Percentiles rank a stretch among this genome's conserved stretches.
These are phyloP conservation scores for Hypholoma sublateritium DNA, from an alignment of 768 basidiomycete species.

Conservation along the genomic window DNA sequence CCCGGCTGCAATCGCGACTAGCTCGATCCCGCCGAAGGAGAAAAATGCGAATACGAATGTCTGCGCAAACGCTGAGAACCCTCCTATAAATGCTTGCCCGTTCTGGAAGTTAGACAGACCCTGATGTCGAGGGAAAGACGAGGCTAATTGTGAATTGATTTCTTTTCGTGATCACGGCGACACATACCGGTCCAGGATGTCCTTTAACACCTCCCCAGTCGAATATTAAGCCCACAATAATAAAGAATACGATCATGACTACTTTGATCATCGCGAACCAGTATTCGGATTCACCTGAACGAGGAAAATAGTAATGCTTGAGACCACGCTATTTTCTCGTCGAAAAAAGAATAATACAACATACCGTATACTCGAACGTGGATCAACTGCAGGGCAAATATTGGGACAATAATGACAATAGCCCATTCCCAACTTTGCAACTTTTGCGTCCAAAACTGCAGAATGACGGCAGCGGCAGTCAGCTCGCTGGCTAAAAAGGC, in stretches of 20 bases:
- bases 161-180: neutral
- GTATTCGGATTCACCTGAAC: slow-evolving; percentile 57
- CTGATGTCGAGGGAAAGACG: slow-evolving; percentile 22
- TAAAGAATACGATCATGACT: slow-evolving; percentile 58
- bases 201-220: slow-evolving; percentile 60
- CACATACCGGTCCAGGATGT: slow-evolving; percentile 55
- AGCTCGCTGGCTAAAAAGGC: slow-evolving; percentile 47
- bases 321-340: neutral
- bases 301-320: neutral
- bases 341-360: slow-evolving; percentile 4
- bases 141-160: no score
- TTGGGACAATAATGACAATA: slow-evolving; percentile 50
- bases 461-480: slow-evolving; percentile 55
- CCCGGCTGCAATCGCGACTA: slow-evolving; percentile 73
- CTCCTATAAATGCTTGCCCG: slow-evolving; percentile 53
- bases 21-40: slow-evolving; percentile 67
- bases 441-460: slow-evolving; percentile 49
- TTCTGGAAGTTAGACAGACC: slow-evolving; percentile 51
- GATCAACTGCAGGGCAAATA: slow-evolving; percentile 54
- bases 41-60: slow-evolving; percentile 72
- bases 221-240: slow-evolving; percentile 60
- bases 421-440: slow-evolving; percentile 57
- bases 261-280: slow-evolving; percentile 70
- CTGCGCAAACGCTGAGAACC: slow-evolving; percentile 51
- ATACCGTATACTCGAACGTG: slow-evolving; percentile 57